Evolutionary conservation across 495 filamentous ascomycete species (phyloP), one percentile per base, ranked within the genome.

Genomic region (Chaetomium tenue): DNA sequence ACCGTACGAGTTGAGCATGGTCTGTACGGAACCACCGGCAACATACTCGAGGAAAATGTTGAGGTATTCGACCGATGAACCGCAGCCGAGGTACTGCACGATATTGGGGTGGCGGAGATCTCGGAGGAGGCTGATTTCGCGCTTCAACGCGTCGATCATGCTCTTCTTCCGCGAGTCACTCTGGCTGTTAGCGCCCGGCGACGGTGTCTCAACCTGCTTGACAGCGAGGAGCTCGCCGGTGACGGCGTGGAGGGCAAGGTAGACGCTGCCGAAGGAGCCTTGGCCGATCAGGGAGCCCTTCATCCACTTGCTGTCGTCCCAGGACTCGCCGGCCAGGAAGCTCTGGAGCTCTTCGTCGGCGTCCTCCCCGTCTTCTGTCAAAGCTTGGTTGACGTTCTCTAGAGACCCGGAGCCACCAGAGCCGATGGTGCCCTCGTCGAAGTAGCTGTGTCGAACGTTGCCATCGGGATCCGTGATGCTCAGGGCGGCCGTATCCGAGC

Each of bases 11-110:
- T 96, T 94, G 64, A 99, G 88, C 91, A 99, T 96, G 7, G 91
- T 93, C 46, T 95, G 93, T 40, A 99, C 95, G 16, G 93, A 97
- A 33, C 94, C 94, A 74, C 94, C 94, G 39, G 94, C 91, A 9
- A 99, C 94, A 77, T 99, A 99, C 77, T 99, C 94, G 70, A 99
- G 85, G 87, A 99, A 99, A 88, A 99, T 99, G 80, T 99, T 99
- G 68, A 99, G 86, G 70, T 96, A 89, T 60, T 91, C 85, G 61
- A 92, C 89, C 64, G 96, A 93, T 40, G 92, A 92, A 69, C 90
- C 90, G 54, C 91, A 96, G 50, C 93, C 94, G 42, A 98, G 87
- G 71, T 99, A 99, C 71, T 97, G 95, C 70, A 99, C 94, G 72
- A 99, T 98, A 72, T 99, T 98, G 47, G 90, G 86, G 70, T 99